These are phyloP conservation scores for Takakia lepidozioides DNA, from an alignment of 225 moss, liverwort and hornwort species.

Conservation along the genomic window DNA sequence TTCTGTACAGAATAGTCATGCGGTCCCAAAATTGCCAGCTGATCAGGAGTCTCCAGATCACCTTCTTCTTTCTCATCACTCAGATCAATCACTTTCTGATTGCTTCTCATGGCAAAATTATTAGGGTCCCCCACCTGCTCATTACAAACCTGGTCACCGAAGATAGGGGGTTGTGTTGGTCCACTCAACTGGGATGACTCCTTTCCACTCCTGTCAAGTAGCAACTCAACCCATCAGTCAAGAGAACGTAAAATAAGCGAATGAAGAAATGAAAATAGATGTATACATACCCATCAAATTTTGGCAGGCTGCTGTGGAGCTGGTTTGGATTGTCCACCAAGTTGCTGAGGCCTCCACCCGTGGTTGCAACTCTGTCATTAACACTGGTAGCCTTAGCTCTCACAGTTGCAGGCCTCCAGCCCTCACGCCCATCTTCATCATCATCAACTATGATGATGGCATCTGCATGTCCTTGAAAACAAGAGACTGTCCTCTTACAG, in stretches of 20 bases:
- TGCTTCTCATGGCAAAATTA: slow-evolving; percentile 32
- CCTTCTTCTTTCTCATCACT: slow-evolving; percentile 59
- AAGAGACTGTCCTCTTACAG: slow-evolving; percentile 32
- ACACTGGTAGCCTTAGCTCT: not conserved
- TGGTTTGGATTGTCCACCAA: slow-evolving; percentile 31
- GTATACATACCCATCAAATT: slow-evolving; percentile 17
- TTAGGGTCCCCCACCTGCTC: slow-evolving; percentile 47
- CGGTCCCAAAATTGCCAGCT: slow-evolving; percentile 33
- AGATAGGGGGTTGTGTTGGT: slow-evolving; percentile 31
- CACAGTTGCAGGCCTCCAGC: slow-evolving; percentile 23
- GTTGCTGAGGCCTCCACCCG: slow-evolving; percentile 6
- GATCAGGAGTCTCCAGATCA: slow-evolving; percentile 46
- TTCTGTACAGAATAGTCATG: too few relatives aligned
- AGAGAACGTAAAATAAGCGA: too few relatives aligned
- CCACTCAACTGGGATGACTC: slow-evolving; percentile 51
- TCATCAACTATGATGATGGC: slow-evolving; percentile 35
- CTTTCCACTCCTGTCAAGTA: slow-evolving; percentile 29
- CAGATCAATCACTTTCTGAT: slow-evolving; percentile 50
- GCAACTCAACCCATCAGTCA: too few relatives aligned
- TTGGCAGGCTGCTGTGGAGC: slow-evolving; percentile 22
- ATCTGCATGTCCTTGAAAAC: slow-evolving; percentile 23
- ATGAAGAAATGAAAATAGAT: too few relatives aligned
- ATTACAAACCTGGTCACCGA: slow-evolving; percentile 31
- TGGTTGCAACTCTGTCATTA: too few relatives aligned
- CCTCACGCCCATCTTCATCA: slow-evolving; percentile 35